Evolutionary conservation across 805 yeast species (phyloP), one percentile per base, ranked within the genome.

Genomic region (Ogataea trehaloabstinens): DNA sequence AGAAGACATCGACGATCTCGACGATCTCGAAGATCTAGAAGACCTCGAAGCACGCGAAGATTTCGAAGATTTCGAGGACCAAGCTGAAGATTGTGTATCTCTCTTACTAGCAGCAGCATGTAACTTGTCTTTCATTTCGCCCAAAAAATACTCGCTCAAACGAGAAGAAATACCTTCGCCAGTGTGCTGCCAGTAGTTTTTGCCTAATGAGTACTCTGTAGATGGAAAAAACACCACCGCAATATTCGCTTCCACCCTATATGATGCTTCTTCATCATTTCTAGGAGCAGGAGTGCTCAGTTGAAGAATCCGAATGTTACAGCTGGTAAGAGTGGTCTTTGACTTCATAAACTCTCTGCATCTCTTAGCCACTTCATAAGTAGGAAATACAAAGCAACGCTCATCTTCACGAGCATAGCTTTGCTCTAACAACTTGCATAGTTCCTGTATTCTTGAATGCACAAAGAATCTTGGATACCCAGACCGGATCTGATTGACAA

Each of bases 151-250:
- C 61, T 90, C 96, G 1, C 89, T 97, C 58, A 82, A 66, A 52
- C 98, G 71, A 24, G 96, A 86, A 12, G 96, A 86, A 19, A 93
- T 76, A n/a, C 96, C 96, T 61, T 91, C 97, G 19, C 99, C 99
- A 0, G 95, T 70, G 55, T 90, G 96, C 60, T 91, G 97, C 99
- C 99, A 93, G 64, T 87, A 93, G 52, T 79, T 79, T 57, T 87
- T 89, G 28, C 93, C 90, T 4, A 85, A 60, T 1, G 76, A 60
- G 45, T 70, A 79, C 42, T 73, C 79, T 3, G 69, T 66, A 2
- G 68, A 60, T 2, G 86, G 86, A 53, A 84, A 85, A 45, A 93
- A 81, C n/a, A 89, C 87, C 16, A 79, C 84, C 0, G 90, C 83
- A 38, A 91, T 76, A 28, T 76, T 75, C 11, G 89, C 77, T 51